Percentiles rank a stretch among this genome's conserved stretches.
phyloP scores from a whole-genome alignment of 768 basidiomycete species.

The Crepidotus variabilis region DNA sequence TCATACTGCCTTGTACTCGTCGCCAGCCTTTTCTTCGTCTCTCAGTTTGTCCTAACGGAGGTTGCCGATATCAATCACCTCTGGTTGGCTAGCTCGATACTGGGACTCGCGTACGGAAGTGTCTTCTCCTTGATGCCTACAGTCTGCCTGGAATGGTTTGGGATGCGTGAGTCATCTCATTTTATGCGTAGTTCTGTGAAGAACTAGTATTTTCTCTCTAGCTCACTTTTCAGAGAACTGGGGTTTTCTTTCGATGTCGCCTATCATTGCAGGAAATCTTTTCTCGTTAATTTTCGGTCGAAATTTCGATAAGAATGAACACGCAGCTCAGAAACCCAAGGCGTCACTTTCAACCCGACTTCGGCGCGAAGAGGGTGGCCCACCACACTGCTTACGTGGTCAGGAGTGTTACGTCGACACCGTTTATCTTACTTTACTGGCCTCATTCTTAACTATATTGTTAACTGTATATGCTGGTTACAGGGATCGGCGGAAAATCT shows the following conservation, averaged over 20 bases:
- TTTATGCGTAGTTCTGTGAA: background rate
- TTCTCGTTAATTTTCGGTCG: conserved; percentile 83
- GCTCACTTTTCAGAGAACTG: conserved; percentile 76
- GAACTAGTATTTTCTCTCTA: conserved; percentile 18
- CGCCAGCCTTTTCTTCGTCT: conserved; percentile 62
- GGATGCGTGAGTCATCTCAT: conserved; percentile 55
- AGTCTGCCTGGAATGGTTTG: conserved; percentile 88
- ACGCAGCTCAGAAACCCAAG: conserved; percentile 1
- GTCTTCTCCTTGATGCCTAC: conserved; percentile 71
- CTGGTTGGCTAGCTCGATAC: conserved; percentile 53
- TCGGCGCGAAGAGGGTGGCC: background rate
- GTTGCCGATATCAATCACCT: conserved; percentile 57
- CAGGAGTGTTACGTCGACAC: conserved; percentile 57
- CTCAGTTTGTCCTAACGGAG: conserved; percentile 58
- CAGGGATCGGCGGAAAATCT: conserved; percentile 38
- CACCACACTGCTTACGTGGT: conserved; percentile 52
- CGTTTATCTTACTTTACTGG: conserved; percentile 47
- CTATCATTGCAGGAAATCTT: conserved; percentile 75
- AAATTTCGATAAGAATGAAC: conserved; percentile 72
- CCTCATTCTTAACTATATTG: conserved; percentile 40
- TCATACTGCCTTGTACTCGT: conserved; percentile 71
- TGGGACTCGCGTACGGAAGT: conserved; percentile 72
- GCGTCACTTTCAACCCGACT: background rate
- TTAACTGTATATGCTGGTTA: conserved; percentile 50
- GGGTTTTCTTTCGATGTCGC: conserved; percentile 74